Base-by-base conservation (phyloP, 1,139 yeast species). In the Geotrichum klebahnii region DNA sequence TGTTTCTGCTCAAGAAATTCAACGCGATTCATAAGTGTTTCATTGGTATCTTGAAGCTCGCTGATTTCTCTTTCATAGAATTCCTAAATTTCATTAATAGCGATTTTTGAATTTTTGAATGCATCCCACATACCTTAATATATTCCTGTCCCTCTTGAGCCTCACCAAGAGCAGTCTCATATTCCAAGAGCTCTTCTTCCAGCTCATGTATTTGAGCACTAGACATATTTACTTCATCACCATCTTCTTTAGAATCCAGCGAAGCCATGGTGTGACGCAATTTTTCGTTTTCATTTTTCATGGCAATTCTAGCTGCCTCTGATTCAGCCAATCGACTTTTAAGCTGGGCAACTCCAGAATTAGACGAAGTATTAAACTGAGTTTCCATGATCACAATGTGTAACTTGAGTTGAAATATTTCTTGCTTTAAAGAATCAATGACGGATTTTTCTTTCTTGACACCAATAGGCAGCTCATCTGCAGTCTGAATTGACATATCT, bases 351-450 rank as follows among this genome's bases (percentile, higher is more conserved):
- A 57, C 55, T 1, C 59, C 59, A 19, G 52, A 51, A 6, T 51
- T 52, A 23, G 59, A 55, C 5, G 51, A 46, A 9, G 49, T 46
- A 24, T 47, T 45, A 6, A 52, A 26, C 37, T 52, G 55, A 9
- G 49, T 43, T 35, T 57, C 59, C 48, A 55, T 51, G n/a, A 55
- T 45, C 6, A 55, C 53, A 44, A 57, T 54, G 17, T 48, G 46
- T 17, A 57, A 46, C 46, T 57, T 55, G 14, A 57, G 53, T 24
- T 53, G 54, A 34, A 55, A 57, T 33, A 53, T 57, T 37, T 57
- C 60, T 19, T 55, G 52, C 16, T 48, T 39, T 16, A 57, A 46
- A 2, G 44, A 33, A 16, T 57, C 59, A 9, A 57, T 37, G 5
- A 44, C 46, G 5, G 43, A 28, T 8, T 41, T 32, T n/a, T 43